These are phyloP conservation scores for Polychytrium aggregatum DNA, from an alignment of 192 early-diverging fungal genomes.

Conservation along the genomic window DNA sequence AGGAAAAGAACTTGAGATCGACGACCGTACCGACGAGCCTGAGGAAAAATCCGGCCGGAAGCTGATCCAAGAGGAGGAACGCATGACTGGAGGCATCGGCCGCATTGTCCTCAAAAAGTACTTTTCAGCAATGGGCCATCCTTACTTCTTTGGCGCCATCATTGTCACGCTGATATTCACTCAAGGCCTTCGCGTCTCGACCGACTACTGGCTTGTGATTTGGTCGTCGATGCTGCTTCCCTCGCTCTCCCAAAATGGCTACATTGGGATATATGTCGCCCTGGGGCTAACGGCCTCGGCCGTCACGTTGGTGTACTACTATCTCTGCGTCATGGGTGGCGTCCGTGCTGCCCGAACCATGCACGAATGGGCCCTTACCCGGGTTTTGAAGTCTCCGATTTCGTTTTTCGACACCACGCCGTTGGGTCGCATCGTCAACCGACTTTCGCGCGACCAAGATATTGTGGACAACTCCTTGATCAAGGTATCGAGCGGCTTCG, in stretches of 20 bases:
- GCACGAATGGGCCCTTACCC: slow-evolving; percentile 7
- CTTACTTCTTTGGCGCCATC: slow-evolving; percentile 30
- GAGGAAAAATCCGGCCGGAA: slow-evolving; percentile 8
- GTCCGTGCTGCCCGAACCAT: slow-evolving; percentile 4
- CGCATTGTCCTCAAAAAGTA: slow-evolving; percentile 51
- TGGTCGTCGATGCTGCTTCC: slow-evolving; percentile 27
- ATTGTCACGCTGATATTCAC: slow-evolving; percentile 25
- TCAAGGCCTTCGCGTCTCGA: slow-evolving; percentile 36
- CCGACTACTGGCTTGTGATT: slow-evolving; percentile 39
- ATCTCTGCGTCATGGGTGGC: slow-evolving; percentile 36
- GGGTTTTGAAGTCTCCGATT: slow-evolving; percentile 10
- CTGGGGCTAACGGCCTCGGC: slow-evolving; percentile 3
- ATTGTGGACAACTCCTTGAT: neutral
- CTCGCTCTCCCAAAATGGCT: neutral
- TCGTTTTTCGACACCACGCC: slow-evolving; percentile 26
- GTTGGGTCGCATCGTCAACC: slow-evolving; percentile 19
- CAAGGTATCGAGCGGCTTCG: slow-evolving; percentile 16
- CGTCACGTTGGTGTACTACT: slow-evolving; percentile 28
- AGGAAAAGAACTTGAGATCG: neutral
- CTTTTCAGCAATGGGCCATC: slow-evolving; percentile 38
- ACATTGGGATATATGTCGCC: slow-evolving; percentile 15
- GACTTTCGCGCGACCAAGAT: slow-evolving; percentile 9
- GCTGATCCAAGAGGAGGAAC: slow-evolving; percentile 61
- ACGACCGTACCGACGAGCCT: neutral
- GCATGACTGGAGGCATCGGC: slow-evolving; percentile 52